Evolutionary conservation across 1,139 yeast genomes (phyloP).

Genomic region (Chernovozyma sophiae-reginae): DNA sequence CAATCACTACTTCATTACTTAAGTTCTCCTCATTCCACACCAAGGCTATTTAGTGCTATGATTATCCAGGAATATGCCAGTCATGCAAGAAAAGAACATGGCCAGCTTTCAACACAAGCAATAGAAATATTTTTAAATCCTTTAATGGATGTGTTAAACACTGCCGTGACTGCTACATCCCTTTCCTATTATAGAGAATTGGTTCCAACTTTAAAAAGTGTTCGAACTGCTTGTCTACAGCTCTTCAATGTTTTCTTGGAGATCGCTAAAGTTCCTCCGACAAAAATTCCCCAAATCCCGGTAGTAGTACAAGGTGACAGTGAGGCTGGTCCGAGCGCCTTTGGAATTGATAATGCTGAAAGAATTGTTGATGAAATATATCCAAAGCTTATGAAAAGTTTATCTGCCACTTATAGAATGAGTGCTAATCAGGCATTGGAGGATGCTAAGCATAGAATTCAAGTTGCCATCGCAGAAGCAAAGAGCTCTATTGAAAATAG

Average conservation of each 20-base stretch:
- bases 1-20: conserved; percentile 39
- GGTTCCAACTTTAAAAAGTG: conserved; percentile 79
- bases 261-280: conserved; percentile 68
- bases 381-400: conserved; percentile 55
- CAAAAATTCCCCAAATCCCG: conserved; percentile 79
- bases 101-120: conserved; percentile 15
- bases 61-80: conserved; percentile 71
- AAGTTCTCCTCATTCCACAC: conserved; percentile 70
- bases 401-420: conserved; percentile 73
- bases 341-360: conserved; percentile 74
- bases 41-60: conserved; percentile 67
- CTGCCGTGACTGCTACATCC: conserved; percentile 32
- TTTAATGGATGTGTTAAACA: conserved; percentile 28
- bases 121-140: conserved; percentile 27
- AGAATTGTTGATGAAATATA: conserved; percentile 63
- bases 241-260: conserved; percentile 74
- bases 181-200: conserved; percentile 73
- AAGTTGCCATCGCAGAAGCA: conserved; percentile 68
- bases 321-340: conserved; percentile 94
- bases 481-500: conserved; percentile 51
- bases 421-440: conserved; percentile 70
- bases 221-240: conserved; percentile 84
- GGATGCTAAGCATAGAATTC: conserved; percentile 70
- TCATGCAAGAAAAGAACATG: conserved; percentile 19
- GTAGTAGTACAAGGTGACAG: conserved; percentile 90